Percentiles rank a stretch among this genome's conserved stretches.
These are phyloP conservation scores for Brassica incana DNA, from an alignment of 345 rosid genomes.

Conservation along the genomic window DNA sequence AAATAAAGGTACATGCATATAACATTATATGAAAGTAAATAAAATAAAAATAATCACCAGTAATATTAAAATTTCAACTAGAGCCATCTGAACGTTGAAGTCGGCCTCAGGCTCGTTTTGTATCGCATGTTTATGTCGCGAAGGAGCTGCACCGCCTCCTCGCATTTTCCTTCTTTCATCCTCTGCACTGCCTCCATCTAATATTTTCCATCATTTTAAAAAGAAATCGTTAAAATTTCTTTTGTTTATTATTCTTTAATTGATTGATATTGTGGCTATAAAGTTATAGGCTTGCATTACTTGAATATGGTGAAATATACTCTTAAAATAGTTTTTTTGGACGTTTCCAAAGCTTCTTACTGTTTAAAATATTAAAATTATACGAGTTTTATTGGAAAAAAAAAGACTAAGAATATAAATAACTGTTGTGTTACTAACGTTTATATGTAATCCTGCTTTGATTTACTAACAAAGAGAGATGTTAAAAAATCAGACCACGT, in stretches of 20 bases:
- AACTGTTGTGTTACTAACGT: neutral
- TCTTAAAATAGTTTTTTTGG: neutral
- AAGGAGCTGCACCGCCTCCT: constrained; percentile 45
- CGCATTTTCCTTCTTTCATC: constrained; percentile 51
- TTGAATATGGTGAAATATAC: neutral
- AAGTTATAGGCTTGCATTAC: neutral
- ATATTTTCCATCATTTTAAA: neutral
- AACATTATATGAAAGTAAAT: neutral
- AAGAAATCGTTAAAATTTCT: too few relatives aligned
- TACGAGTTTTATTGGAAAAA: neutral
- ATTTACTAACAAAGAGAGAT: neutral
- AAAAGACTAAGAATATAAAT: neutral
- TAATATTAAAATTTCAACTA: constrained; percentile 57
- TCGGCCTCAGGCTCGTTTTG: constrained; percentile 50
- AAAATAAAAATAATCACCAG: constrained; percentile 37
- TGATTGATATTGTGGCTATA: neutral
- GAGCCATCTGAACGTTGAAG: constrained; percentile 54
- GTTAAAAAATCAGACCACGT: neutral
- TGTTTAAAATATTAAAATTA: too few relatives aligned
- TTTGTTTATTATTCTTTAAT: neutral
- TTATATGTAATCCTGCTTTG: neutral
- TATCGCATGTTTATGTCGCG: constrained; percentile 33
- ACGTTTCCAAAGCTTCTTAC: neutral
- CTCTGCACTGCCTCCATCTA: constrained; percentile 56
- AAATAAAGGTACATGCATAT: neutral